These are phyloP conservation scores for Fusarium tricinctum DNA, from an alignment of 2,329 filamentous ascomycete genomes.

Conservation along the genomic window DNA sequence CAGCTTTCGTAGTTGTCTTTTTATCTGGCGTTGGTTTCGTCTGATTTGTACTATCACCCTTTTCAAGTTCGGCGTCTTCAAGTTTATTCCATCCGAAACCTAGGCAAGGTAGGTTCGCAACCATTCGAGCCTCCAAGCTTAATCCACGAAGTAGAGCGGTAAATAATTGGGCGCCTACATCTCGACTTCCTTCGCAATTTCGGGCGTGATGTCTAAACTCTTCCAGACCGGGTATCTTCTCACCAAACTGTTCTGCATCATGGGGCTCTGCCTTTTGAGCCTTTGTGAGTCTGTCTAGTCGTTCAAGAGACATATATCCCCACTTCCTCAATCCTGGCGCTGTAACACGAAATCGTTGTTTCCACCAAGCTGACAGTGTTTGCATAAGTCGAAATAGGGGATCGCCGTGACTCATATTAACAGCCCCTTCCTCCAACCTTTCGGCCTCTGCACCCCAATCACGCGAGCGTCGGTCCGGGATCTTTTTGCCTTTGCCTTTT, in stretches of 20 bases:
- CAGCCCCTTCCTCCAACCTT: conserved; percentile 75
- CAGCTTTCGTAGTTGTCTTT: conserved; percentile 13
- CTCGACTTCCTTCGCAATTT: conserved; percentile 82
- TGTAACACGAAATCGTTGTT: conserved; percentile 81
- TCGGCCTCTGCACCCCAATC: conserved; percentile 82
- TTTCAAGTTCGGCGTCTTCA: conserved; percentile 78
- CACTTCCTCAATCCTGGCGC: conserved; percentile 87
- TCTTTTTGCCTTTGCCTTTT: conserved; percentile 57
- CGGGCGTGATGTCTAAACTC: conserved; percentile 79
- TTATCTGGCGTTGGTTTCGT: conserved; percentile 7
- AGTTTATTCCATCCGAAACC: conserved; percentile 92
- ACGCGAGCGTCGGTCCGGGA: conserved; percentile 53
- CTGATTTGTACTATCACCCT: conserved; percentile 46
- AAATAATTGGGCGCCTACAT: conserved; percentile 90
- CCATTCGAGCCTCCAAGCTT: conserved; percentile 84
- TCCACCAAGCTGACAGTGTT: conserved; percentile 87
- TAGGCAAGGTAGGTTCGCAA: conserved; percentile 85
- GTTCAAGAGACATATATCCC: conserved; percentile 86
- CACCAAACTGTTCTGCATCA: conserved; percentile 78
- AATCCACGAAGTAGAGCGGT: conserved; percentile 85
- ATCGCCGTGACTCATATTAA: conserved; percentile 86
- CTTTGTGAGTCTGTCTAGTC: conserved; percentile 79
- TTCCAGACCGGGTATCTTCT: conserved; percentile 75
- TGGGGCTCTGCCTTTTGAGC: conserved; percentile 74
- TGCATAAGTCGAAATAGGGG: conserved; percentile 83